phyloP scores from a whole-genome alignment of 805 yeast genomes.

The Wickerhamiella kurtzmanii region DNA sequence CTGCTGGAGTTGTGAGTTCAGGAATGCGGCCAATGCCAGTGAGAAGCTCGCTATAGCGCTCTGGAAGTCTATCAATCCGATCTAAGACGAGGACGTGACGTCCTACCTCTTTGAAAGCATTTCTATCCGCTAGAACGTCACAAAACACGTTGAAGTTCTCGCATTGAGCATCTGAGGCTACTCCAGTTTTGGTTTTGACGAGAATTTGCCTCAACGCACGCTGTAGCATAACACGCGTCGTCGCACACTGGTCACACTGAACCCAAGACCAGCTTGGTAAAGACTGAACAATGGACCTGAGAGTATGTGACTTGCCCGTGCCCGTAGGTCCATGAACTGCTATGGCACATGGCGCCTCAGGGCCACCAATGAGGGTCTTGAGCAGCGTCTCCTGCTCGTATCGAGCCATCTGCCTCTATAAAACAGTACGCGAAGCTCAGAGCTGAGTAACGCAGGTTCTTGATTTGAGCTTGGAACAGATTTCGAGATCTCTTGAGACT shows the following conservation, averaged over 20 bases:
- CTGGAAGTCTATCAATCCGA: slow-evolving; percentile 36
- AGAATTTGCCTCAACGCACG: slow-evolving; percentile 31
- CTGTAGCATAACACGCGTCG: slow-evolving; percentile 36
- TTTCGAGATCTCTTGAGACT: too few species aligned
- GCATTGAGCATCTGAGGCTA: slow-evolving; percentile 18
- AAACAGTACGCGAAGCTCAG: background rate
- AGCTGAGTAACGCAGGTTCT: background rate
- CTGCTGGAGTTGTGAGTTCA: slow-evolving; percentile 26
- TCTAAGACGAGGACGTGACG: slow-evolving; percentile 40
- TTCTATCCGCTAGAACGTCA: slow-evolving; percentile 26
- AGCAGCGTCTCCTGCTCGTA: slow-evolving; percentile 27
- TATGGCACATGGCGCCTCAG: slow-evolving; percentile 26
- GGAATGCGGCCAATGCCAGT: slow-evolving; percentile 31
- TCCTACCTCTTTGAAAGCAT: slow-evolving; percentile 21
- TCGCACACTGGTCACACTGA: slow-evolving; percentile 37
- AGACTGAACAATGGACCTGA: slow-evolving; percentile 23
- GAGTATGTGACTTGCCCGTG: slow-evolving; percentile 34
- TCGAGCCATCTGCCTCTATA: slow-evolving; percentile 17
- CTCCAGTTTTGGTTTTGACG: slow-evolving; percentile 21
- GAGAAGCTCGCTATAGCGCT: slow-evolving; percentile 29
- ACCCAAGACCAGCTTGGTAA: slow-evolving; percentile 24
- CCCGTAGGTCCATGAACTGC: slow-evolving; percentile 38
- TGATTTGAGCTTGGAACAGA: background rate
- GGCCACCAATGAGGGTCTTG: slow-evolving; percentile 22
- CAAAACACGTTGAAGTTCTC: slow-evolving; percentile 35